Evolutionary conservation across 2,329 filamentous ascomycete species (phyloP).

Genomic region (Ustulina deusta): DNA sequence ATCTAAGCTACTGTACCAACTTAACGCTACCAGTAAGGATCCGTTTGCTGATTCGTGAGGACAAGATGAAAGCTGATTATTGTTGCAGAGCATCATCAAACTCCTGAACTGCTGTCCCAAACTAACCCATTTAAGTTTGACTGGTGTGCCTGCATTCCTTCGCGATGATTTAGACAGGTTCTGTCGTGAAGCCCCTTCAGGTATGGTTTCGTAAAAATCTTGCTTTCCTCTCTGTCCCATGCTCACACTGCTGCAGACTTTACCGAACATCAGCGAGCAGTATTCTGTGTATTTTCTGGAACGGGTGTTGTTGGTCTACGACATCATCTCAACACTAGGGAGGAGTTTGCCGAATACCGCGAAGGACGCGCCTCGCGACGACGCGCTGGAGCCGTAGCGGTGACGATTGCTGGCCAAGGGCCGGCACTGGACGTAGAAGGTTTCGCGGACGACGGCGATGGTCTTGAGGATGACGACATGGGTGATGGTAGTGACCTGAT

Average conservation of each 20-base stretch:
- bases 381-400: conserved; percentile 30
- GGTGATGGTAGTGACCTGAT: conserved; percentile 51
- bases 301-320: conserved; percentile 82
- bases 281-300: conserved; percentile 98
- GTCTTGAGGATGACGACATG: conserved; percentile 52
- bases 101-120: conserved; percentile 92
- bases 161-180: conserved; percentile 85
- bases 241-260: conserved; percentile 74
- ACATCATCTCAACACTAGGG: conserved; percentile 75
- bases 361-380: conserved; percentile 38
- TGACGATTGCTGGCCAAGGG: conserved; percentile 30
- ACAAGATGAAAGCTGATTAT: conserved; percentile 29
- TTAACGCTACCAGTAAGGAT: conserved; percentile 78
- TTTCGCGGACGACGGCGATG: conserved; percentile 47
- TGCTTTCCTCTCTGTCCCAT: neutral
- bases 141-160: conserved; percentile 91
- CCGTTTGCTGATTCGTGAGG: neutral
- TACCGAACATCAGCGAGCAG: conserved; percentile 91
- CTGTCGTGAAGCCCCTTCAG: conserved; percentile 84
- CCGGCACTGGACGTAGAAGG: conserved; percentile 44
- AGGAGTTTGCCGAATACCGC: conserved; percentile 58
- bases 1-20: conserved; percentile 93
- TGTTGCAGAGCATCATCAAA: conserved; percentile 81
- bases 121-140: conserved; percentile 93
- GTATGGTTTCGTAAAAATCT: conserved; percentile 56